Percentiles rank a stretch among this genome's conserved stretches.
phyloP scores from a whole-genome alignment of 2,329 filamentous ascomycete species.

The Epichloe sp. region DNA sequence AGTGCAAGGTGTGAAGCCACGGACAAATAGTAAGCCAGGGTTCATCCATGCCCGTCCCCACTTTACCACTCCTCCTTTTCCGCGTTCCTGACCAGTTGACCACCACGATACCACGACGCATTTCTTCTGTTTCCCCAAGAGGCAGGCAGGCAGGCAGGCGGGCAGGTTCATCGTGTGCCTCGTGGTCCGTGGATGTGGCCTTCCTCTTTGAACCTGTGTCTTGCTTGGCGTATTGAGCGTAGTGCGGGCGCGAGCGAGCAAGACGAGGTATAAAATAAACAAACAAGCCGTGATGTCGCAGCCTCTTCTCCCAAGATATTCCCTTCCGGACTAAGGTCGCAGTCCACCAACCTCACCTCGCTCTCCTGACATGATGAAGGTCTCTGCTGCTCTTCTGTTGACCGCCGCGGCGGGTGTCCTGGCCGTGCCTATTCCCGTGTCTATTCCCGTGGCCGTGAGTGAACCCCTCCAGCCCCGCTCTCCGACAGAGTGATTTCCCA shows the following conservation, averaged over 20 bases:
- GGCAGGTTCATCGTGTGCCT: no score
- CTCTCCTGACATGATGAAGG: slow-evolving; percentile 16
- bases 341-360: no score
- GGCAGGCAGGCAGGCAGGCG: not conserved
- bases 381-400: slow-evolving; percentile 15
- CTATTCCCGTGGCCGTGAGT: slow-evolving; percentile 15
- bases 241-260: no score
- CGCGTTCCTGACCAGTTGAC: no score
- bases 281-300: no score
- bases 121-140: not conserved
- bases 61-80: not conserved
- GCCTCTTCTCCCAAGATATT: no score
- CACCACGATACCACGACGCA: no score
- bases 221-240: no score
- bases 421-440: slow-evolving; percentile 14
- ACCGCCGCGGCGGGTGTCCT: slow-evolving; percentile 14
- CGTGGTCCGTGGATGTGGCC: not conserved
- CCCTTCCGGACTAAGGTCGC: no score
- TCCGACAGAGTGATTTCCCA: no score
- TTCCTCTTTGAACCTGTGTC: not conserved
- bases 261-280: no score
- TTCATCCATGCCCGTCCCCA: not conserved
- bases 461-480: not conserved
- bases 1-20: no score
- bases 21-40: not conserved